Conservation (phyloP, 148 eudicot genomes). For the Persicaria maculosa region DNA sequence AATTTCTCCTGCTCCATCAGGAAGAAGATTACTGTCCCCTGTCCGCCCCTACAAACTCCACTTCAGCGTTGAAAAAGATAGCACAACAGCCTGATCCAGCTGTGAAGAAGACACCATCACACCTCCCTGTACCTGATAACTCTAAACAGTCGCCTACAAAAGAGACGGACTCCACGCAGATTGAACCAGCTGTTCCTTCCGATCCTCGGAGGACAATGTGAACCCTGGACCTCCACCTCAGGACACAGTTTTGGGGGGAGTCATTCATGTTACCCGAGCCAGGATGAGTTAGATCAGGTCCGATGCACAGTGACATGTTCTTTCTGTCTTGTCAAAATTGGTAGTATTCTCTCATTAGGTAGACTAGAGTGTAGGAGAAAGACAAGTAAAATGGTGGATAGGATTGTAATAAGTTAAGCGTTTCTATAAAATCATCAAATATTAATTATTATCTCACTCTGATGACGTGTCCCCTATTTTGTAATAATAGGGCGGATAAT, state of each 20-base stretch:
- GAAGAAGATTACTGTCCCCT: slow-evolving; percentile 17
- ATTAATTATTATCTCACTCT: no score
- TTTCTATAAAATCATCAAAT: no score
- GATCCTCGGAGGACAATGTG: slow-evolving; percentile 23
- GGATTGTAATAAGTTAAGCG: not conserved
- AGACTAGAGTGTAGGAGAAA: not conserved
- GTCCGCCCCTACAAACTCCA: slow-evolving; percentile 20
- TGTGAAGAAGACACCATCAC: slow-evolving; percentile 26
- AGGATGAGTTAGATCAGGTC: slow-evolving; percentile 56
- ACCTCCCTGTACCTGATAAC: slow-evolving; percentile 26
- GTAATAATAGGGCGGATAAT: no score
- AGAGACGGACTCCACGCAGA: slow-evolving; percentile 31
- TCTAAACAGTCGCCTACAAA: slow-evolving; percentile 20
- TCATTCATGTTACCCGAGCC: slow-evolving; percentile 45
- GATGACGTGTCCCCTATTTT: no score
- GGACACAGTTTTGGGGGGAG: slow-evolving; percentile 54
- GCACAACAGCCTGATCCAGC: slow-evolving; percentile 14
- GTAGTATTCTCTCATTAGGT: slow-evolving; percentile 7
- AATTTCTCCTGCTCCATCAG: slow-evolving; percentile 27
- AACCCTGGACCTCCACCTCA: slow-evolving; percentile 23
- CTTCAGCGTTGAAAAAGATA: slow-evolving; percentile 4
- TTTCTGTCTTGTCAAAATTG: slow-evolving; percentile 7
- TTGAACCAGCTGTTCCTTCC: slow-evolving; percentile 28
- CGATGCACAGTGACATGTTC: slow-evolving; percentile 7
- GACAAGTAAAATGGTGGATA: not conserved